Evolutionary conservation across 306 rosid genomes (phyloP).

Genomic region (Cyclanthera cordifolia): DNA sequence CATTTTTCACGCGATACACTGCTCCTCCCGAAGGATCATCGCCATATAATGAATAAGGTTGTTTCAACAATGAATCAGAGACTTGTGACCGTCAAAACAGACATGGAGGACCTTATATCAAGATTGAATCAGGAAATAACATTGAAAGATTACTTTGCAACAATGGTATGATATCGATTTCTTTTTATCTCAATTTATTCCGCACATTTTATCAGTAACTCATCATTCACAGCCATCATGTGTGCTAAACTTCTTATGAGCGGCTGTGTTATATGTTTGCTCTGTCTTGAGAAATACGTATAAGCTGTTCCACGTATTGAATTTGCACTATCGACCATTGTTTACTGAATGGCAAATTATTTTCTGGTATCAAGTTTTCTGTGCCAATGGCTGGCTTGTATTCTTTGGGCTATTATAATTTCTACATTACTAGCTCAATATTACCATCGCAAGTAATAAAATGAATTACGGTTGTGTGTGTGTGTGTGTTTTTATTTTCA

Average conservation of each 20-base stretch:
- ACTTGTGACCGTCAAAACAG: slow-evolving; percentile 76
- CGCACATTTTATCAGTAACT: no score
- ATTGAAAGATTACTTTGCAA: slow-evolving; percentile 78
- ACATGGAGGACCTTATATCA: slow-evolving; percentile 92
- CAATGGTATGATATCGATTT: slow-evolving; percentile 46
- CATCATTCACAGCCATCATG: not conserved
- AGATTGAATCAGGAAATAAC: slow-evolving; percentile 95
- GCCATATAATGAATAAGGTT: slow-evolving; percentile 75
- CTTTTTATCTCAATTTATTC: not conserved
- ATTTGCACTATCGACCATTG: not conserved
- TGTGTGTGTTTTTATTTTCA: not conserved
- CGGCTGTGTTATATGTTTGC: not conserved
- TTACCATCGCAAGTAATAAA: not conserved
- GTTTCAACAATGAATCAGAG: slow-evolving; percentile 85
- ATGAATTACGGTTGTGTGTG: not conserved
- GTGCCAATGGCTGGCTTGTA: not conserved
- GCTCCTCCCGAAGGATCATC: slow-evolving; percentile 80
- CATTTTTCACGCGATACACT: slow-evolving; percentile 47
- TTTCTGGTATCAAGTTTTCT: not conserved
- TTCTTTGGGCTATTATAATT: not conserved
- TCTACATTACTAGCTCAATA: not conserved
- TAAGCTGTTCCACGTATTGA: not conserved
- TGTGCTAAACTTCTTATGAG: not conserved
- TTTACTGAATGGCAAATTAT: not conserved
- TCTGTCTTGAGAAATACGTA: slow-evolving; percentile 1